Evolutionary conservation across 371 early-diverging fungal species (phyloP), one percentile per base, ranked within the genome.

Genomic region (Nematocida sp.): DNA sequence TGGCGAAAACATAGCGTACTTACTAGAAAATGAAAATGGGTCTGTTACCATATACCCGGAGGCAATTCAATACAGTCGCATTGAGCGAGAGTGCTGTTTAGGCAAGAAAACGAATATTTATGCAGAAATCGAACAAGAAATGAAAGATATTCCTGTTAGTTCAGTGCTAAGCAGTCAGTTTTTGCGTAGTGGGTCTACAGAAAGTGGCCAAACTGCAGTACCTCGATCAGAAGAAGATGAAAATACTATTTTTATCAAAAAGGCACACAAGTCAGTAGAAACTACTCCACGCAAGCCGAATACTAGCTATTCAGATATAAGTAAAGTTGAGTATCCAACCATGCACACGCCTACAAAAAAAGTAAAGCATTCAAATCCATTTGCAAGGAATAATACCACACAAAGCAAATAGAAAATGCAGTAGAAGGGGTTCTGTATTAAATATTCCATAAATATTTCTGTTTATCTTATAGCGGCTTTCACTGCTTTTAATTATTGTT

Each of bases 311-410:
- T 39, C 70, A 57, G 54, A 60, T 11, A 40, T 9, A 62, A 46
- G 42, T 33, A 39, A 18, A 9, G 13, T 50, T 42, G 42, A 25
- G 15, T 6, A 42, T 11, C 20, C 73, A 6, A 9, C 60, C 7
- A 62, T 50, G 46, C 73, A 73, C 20, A 74, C 66, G 42, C 74
- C 74, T n/a, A 74, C 45, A 33, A 72, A 74, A 40, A 62, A 66
- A 55, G 56, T 74, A 62, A 62, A 55, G 44, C 45, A 40, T 5
- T 20, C 57, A 18, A 74, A 74, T 66, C 74, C 74, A 33, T 74
- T 74, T 74, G 64, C 74, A 5, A 74, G 73, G 47, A 73, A 11
- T 45, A 50, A 50, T 18, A 13, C 9, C 13, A 18, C 18, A 13
- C 18, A 50, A 50, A 33, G 11, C 60, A 18, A 60, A 33, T 9